Evolutionary conservation across 352 stramenopile genomes (phyloP).

Genomic region (Pythium plurisporium): DNA sequence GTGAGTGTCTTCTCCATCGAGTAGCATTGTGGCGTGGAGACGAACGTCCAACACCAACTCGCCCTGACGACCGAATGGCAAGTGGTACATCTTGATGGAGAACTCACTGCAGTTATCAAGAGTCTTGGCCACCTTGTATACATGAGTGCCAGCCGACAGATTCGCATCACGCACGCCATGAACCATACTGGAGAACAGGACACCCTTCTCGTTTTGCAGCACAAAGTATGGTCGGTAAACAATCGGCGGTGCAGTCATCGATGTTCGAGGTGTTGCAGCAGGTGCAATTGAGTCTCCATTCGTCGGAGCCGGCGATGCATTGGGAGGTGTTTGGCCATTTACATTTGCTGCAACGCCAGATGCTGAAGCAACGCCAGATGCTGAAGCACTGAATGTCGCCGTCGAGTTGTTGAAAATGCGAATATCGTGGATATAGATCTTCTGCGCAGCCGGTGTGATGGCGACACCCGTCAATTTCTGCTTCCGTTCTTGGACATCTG

Average conservation of each 20-base stretch:
- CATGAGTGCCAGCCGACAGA: constrained; percentile 45
- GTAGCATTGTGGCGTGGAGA: constrained; percentile 64
- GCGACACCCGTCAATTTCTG: constrained; percentile 76
- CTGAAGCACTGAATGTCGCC: not conserved
- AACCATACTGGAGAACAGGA: constrained; percentile 85
- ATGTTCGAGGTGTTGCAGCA: not conserved
- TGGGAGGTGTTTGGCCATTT: constrained; percentile 3
- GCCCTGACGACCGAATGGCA: constrained; percentile 79
- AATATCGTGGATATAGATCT: constrained; percentile 80
- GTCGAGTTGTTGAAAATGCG: constrained; percentile 34
- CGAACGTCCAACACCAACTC: constrained; percentile 78
- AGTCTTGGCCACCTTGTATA: constrained; percentile 62
- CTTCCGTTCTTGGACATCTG: constrained; percentile 56
- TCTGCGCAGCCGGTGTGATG: constrained; percentile 58
- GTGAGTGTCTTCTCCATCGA: constrained; percentile 40
- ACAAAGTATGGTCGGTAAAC: constrained; percentile 81
- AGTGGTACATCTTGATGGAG: constrained; percentile 82
- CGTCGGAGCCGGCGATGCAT: constrained; percentile 2
- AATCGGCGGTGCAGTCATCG: constrained; percentile 15
- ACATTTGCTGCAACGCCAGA: not conserved
- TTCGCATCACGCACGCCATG: constrained; percentile 70
- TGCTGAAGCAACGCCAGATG: not conserved
- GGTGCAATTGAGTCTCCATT: constrained; percentile 4
- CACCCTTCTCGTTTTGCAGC: constrained; percentile 80
- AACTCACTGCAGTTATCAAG: constrained; percentile 66